Conservation (phyloP, 192 early-diverging fungal genomes). For the Backusella mclennaniae region DNA sequence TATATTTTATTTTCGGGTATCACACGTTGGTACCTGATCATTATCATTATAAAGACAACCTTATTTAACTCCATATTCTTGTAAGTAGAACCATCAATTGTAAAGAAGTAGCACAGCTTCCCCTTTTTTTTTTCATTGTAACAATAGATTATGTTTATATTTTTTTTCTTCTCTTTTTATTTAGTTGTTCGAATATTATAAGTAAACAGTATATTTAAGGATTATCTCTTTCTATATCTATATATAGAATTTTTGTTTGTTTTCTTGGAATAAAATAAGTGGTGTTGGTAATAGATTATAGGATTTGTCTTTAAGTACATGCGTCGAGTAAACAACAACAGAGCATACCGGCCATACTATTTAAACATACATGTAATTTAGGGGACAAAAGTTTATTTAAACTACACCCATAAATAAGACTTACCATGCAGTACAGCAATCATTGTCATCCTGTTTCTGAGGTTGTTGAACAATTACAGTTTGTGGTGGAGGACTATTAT, state of each 20-base stretch:
- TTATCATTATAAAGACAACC: neutral
- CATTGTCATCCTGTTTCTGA: neutral
- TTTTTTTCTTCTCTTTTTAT: neutral
- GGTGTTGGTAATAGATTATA: neutral
- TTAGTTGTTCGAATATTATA: neutral
- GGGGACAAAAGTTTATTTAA: neutral
- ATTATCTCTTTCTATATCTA: neutral
- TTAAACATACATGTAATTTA: neutral
- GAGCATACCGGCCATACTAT: neutral
- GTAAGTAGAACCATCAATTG: neutral
- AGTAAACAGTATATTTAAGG: neutral
- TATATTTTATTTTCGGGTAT: neutral
- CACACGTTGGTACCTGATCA: neutral
- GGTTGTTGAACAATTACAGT: conserved; percentile 6
- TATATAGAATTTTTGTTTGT: neutral
- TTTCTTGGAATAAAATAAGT: neutral
- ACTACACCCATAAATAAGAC: neutral
- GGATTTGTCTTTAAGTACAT: conserved; percentile 1
- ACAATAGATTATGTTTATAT: neutral
- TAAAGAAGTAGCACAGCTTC: neutral
- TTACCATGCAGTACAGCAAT: neutral
- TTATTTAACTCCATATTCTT: neutral
- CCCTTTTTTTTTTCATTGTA: neutral
- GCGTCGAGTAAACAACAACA: conserved; percentile 4
- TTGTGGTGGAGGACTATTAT: conserved; percentile 1